phyloP scores from a whole-genome alignment of 495 filamentous ascomycete genomes.

The Talaromyces trachyspermus region DNA sequence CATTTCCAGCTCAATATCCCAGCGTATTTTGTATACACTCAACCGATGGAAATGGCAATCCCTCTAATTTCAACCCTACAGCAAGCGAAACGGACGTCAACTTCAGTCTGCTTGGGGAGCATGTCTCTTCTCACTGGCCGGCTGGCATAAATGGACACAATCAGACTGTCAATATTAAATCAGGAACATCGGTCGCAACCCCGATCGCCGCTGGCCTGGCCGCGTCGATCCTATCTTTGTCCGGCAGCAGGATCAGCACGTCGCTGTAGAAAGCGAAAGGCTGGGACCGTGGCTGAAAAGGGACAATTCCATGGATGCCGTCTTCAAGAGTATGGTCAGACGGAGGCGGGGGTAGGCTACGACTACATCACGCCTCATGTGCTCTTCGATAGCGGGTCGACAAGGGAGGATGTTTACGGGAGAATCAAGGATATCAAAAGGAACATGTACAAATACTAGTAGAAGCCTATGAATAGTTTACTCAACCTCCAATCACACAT shows the following conservation, averaged over 20 bases:
- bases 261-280: constrained; percentile 12
- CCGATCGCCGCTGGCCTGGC: constrained; percentile 26
- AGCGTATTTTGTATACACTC: constrained; percentile 29
- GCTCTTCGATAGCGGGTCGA: constrained; percentile 17
- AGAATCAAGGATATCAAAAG: constrained; percentile 16
- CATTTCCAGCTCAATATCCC: constrained; percentile 27
- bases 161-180: constrained; percentile 16
- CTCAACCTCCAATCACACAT: too few species aligned
- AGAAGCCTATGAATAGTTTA: too few species aligned
- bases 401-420: constrained; percentile 19
- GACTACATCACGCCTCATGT: constrained; percentile 24
- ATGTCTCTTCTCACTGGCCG: constrained; percentile 24
- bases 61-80: constrained; percentile 24
- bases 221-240: constrained; percentile 20
- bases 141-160: constrained; percentile 15
- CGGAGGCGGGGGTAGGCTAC: constrained; percentile 19
- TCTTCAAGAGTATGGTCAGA: constrained; percentile 22
- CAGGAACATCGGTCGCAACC: constrained; percentile 25
- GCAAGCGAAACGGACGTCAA: constrained; percentile 22
- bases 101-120: constrained; percentile 27
- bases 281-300: constrained; percentile 20
- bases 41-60: constrained; percentile 26
- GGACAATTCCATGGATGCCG: constrained; percentile 19
- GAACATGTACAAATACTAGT: constrained; percentile 17
- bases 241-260: constrained; percentile 18